Evolutionary conservation across 352 stramenopile species (phyloP).

Genomic region (Phytophthora litchii): DNA sequence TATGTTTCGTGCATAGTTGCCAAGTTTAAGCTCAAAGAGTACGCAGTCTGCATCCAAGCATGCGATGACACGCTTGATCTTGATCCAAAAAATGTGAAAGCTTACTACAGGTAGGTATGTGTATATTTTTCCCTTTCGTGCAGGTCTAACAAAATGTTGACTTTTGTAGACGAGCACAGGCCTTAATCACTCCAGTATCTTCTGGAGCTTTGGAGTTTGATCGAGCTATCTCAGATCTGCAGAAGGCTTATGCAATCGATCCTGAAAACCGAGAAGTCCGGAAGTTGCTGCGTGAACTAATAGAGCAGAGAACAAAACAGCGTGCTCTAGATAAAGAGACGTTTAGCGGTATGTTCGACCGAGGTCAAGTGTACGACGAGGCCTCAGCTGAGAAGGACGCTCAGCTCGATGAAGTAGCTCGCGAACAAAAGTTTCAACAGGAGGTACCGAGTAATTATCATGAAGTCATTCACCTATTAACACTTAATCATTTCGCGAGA

Average conservation of each 20-base stretch:
- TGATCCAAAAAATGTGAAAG: conserved; percentile 73
- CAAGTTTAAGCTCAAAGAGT: conserved; percentile 85
- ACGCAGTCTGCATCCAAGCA: conserved; percentile 54
- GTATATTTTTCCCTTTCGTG: not conserved
- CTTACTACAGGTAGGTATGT: conserved; percentile 63
- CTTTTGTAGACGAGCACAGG: conserved; percentile 60
- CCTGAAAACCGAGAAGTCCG: conserved; percentile 62
- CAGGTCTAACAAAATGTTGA: not conserved
- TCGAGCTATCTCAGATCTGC: conserved; percentile 69
- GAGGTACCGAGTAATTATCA: conserved; percentile 42
- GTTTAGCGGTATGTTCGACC: conserved; percentile 86
- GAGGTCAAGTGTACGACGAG: conserved; percentile 67
- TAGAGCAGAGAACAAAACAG: conserved; percentile 70
- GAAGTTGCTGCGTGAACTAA: conserved; percentile 71
- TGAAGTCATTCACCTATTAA: not conserved
- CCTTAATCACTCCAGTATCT: conserved; percentile 75
- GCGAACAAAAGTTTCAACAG: conserved; percentile 55
- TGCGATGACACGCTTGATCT: conserved; percentile 77
- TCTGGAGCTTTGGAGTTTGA: conserved; percentile 82
- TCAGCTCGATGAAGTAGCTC: conserved; percentile 33
- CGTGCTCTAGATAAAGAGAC: conserved; percentile 71
- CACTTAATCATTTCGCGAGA: not conserved
- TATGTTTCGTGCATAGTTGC: conserved; percentile 44
- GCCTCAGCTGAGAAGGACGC: conserved; percentile 2
- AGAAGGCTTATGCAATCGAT: conserved; percentile 69